Evolutionary conservation across 371 early-diverging fungal species (phyloP).

Genomic region (Mucor velutinosus): DNA sequence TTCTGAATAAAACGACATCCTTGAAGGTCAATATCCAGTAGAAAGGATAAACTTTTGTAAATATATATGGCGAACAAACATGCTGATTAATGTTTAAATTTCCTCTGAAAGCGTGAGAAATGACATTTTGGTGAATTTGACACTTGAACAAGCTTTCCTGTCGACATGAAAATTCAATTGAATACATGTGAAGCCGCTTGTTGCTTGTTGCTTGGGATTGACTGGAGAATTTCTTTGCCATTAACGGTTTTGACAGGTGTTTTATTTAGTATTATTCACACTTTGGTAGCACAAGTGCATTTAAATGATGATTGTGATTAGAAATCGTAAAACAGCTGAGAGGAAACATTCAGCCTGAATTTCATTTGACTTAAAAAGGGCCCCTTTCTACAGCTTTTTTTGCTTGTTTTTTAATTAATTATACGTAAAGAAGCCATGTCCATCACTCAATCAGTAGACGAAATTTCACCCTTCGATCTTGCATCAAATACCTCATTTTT

Average conservation of each 20-base stretch:
- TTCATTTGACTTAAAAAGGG: background rate
- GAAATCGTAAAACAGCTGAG: background rate
- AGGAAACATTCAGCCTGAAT: background rate
- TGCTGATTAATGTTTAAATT: background rate
- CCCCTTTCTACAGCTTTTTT: constrained; percentile 5
- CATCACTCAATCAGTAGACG: background rate
- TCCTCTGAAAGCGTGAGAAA: background rate
- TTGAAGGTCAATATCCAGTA: background rate
- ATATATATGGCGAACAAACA: background rate
- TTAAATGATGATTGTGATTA: constrained; percentile 3
- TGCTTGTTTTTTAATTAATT: constrained; percentile 7
- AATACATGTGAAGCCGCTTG: no score
- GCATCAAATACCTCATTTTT: constrained; percentile 11
- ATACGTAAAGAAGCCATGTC: background rate
- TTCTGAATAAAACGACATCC: background rate
- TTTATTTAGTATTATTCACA: background rate
- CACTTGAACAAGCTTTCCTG: no score
- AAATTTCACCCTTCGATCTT: constrained; percentile 16
- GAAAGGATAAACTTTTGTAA: background rate
- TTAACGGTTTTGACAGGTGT: background rate
- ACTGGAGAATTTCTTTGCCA: no score
- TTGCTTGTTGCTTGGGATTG: no score
- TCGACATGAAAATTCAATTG: no score
- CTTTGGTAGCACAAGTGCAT: background rate
- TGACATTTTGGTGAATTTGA: no score